Percentiles rank a stretch among this genome's conserved stretches.
Conservation (phyloP, 2,329 filamentous ascomycete species). For the Polytolypa hystricis region DNA sequence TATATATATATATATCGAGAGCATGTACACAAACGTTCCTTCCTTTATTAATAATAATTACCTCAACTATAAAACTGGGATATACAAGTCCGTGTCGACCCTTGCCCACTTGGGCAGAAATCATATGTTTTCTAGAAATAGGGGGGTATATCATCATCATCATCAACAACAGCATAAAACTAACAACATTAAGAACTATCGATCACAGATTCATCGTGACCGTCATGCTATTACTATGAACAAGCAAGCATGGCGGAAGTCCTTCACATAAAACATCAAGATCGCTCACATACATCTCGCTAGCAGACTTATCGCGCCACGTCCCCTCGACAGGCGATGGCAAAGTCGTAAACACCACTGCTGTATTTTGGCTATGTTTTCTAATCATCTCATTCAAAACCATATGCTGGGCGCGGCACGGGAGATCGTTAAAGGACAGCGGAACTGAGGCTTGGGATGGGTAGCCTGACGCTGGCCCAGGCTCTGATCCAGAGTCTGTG, state of each 20-base stretch:
- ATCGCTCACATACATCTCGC: constrained; percentile 63
- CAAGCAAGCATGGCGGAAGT: constrained; percentile 63
- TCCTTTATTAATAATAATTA: no score
- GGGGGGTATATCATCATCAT: no score
- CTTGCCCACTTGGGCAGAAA: no score
- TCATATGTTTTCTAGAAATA: no score
- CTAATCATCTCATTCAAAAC: constrained; percentile 78
- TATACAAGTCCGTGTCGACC: no score
- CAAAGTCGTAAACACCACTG: constrained; percentile 71
- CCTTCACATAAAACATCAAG: constrained; percentile 68
- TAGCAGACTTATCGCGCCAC: constrained; percentile 56
- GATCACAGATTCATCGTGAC: constrained; percentile 47
- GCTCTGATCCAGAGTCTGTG: background rate
- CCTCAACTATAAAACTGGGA: no score
- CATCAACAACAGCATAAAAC: background rate
- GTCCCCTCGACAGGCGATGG: constrained; percentile 73
- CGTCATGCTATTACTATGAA: constrained; percentile 83
- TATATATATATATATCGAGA: no score
- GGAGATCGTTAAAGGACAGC: constrained; percentile 76
- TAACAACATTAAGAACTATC: background rate
- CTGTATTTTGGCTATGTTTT: constrained; percentile 56
- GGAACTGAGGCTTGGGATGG: constrained; percentile 53
- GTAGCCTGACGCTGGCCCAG: constrained; percentile 32
- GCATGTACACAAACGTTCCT: no score
- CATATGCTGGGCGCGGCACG: constrained; percentile 71